A percentile compares a stretch with the other conserved stretches of the same genome.
Conservation (phyloP, 805 yeast species). For the Wickerhamomyces tratensis region DNA sequence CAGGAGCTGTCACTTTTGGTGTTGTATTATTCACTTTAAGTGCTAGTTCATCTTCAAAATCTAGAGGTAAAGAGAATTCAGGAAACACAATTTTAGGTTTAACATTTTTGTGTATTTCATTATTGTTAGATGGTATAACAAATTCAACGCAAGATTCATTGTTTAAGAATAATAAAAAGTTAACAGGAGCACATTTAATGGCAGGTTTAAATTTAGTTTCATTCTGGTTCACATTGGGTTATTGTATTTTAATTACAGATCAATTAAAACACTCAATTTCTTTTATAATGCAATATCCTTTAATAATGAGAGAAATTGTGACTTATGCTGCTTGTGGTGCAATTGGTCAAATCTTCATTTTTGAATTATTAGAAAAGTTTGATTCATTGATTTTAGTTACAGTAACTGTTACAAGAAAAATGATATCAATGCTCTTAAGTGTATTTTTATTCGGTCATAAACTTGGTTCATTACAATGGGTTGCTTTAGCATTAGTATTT, state of each 20-base stretch:
- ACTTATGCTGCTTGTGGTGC: slow-evolving; percentile 76
- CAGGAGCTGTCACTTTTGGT: slow-evolving; percentile 70
- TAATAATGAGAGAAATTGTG: slow-evolving; percentile 47
- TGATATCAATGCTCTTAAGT: slow-evolving; percentile 89
- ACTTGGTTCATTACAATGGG: slow-evolving; percentile 58
- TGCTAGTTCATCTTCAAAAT: slow-evolving; percentile 23
- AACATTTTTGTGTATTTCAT: slow-evolving; percentile 43
- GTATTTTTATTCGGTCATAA: slow-evolving; percentile 82
- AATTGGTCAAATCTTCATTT: slow-evolving; percentile 90
- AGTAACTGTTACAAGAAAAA: slow-evolving; percentile 92
- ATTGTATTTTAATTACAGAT: slow-evolving; percentile 33
- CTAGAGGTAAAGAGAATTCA: slow-evolving; percentile 19
- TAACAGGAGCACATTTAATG: slow-evolving; percentile 89
- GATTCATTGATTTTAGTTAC: slow-evolving; percentile 83
- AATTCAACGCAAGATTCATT: slow-evolving; percentile 89
- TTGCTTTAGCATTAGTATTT: slow-evolving; percentile 73
- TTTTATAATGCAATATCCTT: slow-evolving; percentile 43
- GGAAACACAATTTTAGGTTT: slow-evolving; percentile 47
- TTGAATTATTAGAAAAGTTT: slow-evolving; percentile 70
- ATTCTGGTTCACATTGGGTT: slow-evolving; percentile 36
- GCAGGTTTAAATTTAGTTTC: slow-evolving; percentile 45
- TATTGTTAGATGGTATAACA: slow-evolving; percentile 83
- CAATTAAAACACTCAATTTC: slow-evolving; percentile 40
- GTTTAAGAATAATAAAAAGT: slow-evolving; percentile 37
- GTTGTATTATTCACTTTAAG: slow-evolving; percentile 69